phyloP scores from a whole-genome alignment of 768 basidiomycete genomes.

The Cyathus striatus region DNA sequence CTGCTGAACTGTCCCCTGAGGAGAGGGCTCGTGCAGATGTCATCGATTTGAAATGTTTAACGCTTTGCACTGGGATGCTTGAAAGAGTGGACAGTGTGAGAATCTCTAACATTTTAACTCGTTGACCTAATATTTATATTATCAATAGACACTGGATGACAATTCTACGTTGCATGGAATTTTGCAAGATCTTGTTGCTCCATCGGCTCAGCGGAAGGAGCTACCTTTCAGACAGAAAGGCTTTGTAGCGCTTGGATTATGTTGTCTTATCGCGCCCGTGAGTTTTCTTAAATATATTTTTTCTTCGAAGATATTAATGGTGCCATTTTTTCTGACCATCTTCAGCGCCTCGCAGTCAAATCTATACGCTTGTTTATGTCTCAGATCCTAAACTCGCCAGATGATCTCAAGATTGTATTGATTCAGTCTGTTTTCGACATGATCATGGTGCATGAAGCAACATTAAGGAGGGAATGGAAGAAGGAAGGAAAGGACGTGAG shows the following conservation, averaged over 20 bases:
- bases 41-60: conserved; percentile 71
- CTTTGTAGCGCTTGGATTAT: conserved; percentile 64
- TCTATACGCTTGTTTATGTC: conserved; percentile 60
- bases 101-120: conserved; percentile 7
- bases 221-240: conserved; percentile 57
- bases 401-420: conserved; percentile 61
- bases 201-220: conserved; percentile 77
- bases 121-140: not conserved
- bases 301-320: not conserved
- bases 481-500: conserved; percentile 20
- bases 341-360: conserved; percentile 22
- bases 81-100: conserved; percentile 83
- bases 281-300: conserved; percentile 2
- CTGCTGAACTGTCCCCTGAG: conserved; percentile 47
- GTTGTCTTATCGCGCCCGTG: conserved; percentile 71
- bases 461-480: conserved; percentile 34
- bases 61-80: conserved; percentile 76
- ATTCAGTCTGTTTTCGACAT: conserved; percentile 84
- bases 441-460: conserved; percentile 76
- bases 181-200: conserved; percentile 78
- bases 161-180: conserved; percentile 72
- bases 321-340: not conserved
- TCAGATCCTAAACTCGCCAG: conserved; percentile 57
- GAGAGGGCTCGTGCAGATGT: conserved; percentile 53
- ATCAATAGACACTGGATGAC: conserved; percentile 53